phyloP scores from a whole-genome alignment of 2,329 filamentous ascomycete species.

The Cordyceps fumosorosea region DNA sequence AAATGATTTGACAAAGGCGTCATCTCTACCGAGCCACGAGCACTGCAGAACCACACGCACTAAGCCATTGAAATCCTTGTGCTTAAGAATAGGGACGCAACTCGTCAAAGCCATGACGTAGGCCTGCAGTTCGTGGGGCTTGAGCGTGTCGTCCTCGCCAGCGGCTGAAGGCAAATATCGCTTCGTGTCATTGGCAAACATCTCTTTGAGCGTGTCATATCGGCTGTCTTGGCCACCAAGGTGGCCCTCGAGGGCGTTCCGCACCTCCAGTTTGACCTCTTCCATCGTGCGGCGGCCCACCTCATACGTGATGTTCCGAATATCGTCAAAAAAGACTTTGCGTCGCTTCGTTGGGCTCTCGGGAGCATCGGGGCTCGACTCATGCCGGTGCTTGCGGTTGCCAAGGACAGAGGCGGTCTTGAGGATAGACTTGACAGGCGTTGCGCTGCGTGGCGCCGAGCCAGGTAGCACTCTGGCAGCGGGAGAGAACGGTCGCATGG shows the following conservation, averaged over 20 bases:
- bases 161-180: constrained; percentile 32
- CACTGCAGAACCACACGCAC: constrained; percentile 53
- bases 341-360: constrained; percentile 46
- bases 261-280: constrained; percentile 49
- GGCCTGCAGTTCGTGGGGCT: constrained; percentile 49
- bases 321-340: constrained; percentile 53
- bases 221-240: constrained; percentile 50
- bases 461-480: constrained; percentile 28
- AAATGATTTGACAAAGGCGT: constrained; percentile 60
- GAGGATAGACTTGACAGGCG: constrained; percentile 48
- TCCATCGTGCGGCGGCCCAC: constrained; percentile 46
- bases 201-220: constrained; percentile 54
- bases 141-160: constrained; percentile 40
- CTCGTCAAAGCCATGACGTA: constrained; percentile 59
- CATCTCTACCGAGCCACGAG: constrained; percentile 59
- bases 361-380: constrained; percentile 30
- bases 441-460: constrained; percentile 27
- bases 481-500: constrained; percentile 31
- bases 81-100: constrained; percentile 52
- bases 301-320: constrained; percentile 50
- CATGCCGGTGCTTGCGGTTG: constrained; percentile 38
- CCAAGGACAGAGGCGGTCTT: constrained; percentile 41
- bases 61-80: constrained; percentile 52
- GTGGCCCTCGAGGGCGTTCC: constrained; percentile 50
- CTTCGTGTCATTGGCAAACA: constrained; percentile 46